Evolutionary conservation across 1,284 basidiomycete genomes (phyloP).

Genomic region (Peniophora sp.): DNA sequence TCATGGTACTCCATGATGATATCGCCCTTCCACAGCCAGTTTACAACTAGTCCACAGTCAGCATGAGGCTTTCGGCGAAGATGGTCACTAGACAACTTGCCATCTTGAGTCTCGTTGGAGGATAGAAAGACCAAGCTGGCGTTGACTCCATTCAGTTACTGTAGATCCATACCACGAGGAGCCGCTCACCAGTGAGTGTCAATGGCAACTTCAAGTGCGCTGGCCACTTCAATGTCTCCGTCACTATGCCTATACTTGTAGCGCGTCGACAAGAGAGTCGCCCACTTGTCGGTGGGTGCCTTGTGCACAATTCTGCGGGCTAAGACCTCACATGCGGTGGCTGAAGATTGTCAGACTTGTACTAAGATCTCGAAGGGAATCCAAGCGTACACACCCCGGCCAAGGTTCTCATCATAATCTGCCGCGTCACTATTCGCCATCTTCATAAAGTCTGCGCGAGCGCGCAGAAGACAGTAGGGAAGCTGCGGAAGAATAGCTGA

Average conservation of each 20-base stretch:
- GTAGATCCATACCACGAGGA: not conserved
- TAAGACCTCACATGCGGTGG: conserved; percentile 81
- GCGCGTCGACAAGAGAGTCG: conserved; percentile 69
- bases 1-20: conserved; percentile 73
- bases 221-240: conserved; percentile 69
- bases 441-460: conserved; percentile 70
- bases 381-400: conserved; percentile 47
- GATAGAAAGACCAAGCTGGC: conserved; percentile 76
- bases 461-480: conserved; percentile 76
- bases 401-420: conserved; percentile 80
- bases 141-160: not conserved
- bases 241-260: conserved; percentile 70
- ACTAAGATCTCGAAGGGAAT: not conserved
- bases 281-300: conserved; percentile 53
- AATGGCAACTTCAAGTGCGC: conserved; percentile 77
- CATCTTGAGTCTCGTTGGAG: conserved; percentile 80
- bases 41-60: conserved; percentile 41
- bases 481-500: conserved; percentile 34
- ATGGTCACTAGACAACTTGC: conserved; percentile 26
- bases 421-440: conserved; percentile 69
- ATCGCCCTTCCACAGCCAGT: conserved; percentile 74
- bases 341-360: conserved; percentile 24
- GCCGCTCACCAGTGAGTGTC: conserved; percentile 67
- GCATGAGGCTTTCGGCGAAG: not conserved
- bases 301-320: conserved; percentile 77